Evolutionary conservation across 179 eudicot genomes (phyloP), one percentile per base, ranked within the genome.

Genomic region (Camellia oleifera): DNA sequence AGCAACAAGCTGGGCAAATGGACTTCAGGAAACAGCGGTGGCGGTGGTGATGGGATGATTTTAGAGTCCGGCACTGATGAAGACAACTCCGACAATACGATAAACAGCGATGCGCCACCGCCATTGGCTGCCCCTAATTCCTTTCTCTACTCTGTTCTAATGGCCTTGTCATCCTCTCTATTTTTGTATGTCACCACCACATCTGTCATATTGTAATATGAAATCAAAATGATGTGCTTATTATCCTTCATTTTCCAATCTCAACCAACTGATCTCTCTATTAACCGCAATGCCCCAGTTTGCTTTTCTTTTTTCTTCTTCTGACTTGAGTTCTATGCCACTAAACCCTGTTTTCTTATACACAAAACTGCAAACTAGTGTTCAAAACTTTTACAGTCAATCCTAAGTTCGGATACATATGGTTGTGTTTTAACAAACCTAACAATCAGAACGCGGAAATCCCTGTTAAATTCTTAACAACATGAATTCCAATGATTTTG

Each of bases 1-100:
- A 79, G 76, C 76, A 79, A 82, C 82, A 82, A 79, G 4, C 67
- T 67, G 53, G 76, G 85, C 50, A 82, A 79, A 56, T 82, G 85
- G 85, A 75, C 76, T 2, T 46, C 82, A 9, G 79, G 72, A 42
- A 69, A 62, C 62, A 52, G 18, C 45, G 61, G 40, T 42, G 69
- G 44, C 3, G 58, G 69, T n/a, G 85, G 70, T 4, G 81, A 64
- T 2, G 84, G 84, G 3, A 75, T 44, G 61, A 72, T 82, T 57
- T 61, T 82, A 75, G 82, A 69, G n/a, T 68, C 76, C 2, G 81
- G 77, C 3, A 57, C 65, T 10, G 10, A 40, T 6, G 76, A 68
- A 78, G 79, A 79, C 26, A 74, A 69, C 26, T 23, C 75, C 20
- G 60, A 75, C 0, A 11, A 46, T n/a, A 66, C 61, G 18, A 40